Evolutionary conservation across 2,329 filamentous ascomycete species (phyloP).

Genomic region (Orbilia brochopaga): DNA sequence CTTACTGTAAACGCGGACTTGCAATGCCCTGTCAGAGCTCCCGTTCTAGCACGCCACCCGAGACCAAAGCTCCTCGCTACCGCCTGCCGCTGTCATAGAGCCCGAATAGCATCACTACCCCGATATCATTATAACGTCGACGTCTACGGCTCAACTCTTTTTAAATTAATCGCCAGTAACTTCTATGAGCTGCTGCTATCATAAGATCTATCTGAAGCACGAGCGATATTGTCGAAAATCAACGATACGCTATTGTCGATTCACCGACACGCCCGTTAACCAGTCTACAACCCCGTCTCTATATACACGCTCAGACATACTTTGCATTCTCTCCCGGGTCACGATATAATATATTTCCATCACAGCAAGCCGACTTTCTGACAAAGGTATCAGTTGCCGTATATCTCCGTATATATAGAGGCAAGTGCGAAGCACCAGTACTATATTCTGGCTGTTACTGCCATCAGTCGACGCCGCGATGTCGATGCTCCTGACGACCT

Average conservation of each 20-base stretch:
- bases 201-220: background rate
- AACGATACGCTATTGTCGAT: no score
- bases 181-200: background rate
- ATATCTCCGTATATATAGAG: no score
- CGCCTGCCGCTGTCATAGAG: conserved; percentile 7
- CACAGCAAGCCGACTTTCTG: no score
- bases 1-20: conserved; percentile 37
- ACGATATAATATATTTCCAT: no score
- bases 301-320: no score
- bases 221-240: background rate
- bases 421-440: no score
- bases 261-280: background rate
- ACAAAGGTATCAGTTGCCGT: no score
- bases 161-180: no score
- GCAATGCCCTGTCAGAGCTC: conserved; percentile 46
- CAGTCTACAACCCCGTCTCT: background rate
- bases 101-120: background rate
- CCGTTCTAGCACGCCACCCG: conserved; percentile 31
- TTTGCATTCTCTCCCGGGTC: no score
- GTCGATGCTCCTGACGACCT: conserved; percentile 40
- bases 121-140: no score
- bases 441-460: background rate
- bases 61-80: conserved; percentile 40
- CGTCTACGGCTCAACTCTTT: no score
- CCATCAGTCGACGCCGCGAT: conserved; percentile 16